Evolutionary conservation across 176 grass and related monocot species (phyloP).

Genomic region (Luzula sylvatica): DNA sequence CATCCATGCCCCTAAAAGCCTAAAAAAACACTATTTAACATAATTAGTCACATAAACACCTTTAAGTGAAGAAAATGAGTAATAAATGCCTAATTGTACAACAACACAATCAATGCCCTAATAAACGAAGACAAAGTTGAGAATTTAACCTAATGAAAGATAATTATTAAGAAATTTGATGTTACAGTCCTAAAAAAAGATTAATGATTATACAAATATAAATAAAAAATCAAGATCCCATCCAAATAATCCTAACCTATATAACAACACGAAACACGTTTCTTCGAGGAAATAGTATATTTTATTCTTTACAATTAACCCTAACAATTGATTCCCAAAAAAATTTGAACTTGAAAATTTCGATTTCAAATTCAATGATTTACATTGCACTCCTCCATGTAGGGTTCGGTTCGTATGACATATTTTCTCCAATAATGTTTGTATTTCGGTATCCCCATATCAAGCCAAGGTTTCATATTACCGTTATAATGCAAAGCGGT

Average conservation of each 20-base stretch:
- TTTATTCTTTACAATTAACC: not conserved
- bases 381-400: constrained; percentile 86
- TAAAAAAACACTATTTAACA: too few species aligned
- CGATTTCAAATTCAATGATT: constrained; percentile 23
- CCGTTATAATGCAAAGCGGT: constrained; percentile 73
- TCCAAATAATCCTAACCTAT: constrained; percentile 5
- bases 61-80: too few species aligned
- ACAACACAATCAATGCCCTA: too few species aligned
- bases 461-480: constrained; percentile 96
- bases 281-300: not conserved
- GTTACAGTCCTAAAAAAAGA: constrained; percentile 3
- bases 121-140: too few species aligned
- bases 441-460: constrained; percentile 69
- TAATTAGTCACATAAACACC: too few species aligned
- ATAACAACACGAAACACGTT: constrained; percentile 10
- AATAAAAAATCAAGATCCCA: constrained; percentile 12
- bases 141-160: too few species aligned
- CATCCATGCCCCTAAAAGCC: too few species aligned
- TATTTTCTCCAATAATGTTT: constrained; percentile 74
- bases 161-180: constrained; percentile 1
- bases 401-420: constrained; percentile 44
- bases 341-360: not conserved
- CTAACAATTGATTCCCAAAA: constrained; percentile 1
- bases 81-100: too few species aligned
- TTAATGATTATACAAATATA: constrained; percentile 15